Evolutionary conservation across 805 yeast genomes (phyloP).

Genomic region (Candida oleophila): DNA sequence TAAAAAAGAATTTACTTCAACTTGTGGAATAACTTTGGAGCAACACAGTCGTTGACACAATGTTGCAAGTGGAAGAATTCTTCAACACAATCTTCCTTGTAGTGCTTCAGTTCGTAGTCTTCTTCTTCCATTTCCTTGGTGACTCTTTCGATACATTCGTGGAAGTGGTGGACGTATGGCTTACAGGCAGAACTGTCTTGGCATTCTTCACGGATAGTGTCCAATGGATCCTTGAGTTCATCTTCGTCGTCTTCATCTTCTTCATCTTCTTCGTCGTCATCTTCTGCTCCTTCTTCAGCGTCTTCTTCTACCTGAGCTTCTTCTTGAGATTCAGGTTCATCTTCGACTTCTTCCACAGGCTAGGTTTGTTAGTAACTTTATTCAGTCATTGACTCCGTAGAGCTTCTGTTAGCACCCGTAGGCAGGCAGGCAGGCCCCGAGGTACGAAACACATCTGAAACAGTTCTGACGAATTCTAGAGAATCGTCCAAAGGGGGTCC

Average conservation of each 20-base stretch:
- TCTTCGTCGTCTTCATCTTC: constrained; percentile 70
- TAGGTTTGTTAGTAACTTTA: constrained; percentile 17
- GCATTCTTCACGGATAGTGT: constrained; percentile 54
- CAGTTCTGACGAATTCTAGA: no score
- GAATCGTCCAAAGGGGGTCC: no score
- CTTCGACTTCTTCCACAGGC: constrained; percentile 19
- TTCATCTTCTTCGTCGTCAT: constrained; percentile 57
- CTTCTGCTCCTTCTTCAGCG: constrained; percentile 43
- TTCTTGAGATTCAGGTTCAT: constrained; percentile 22
- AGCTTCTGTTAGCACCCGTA: no score
- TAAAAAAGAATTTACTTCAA: constrained; percentile 54
- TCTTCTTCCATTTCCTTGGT: constrained; percentile 81
- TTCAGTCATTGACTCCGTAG: no score
- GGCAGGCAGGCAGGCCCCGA: no score
- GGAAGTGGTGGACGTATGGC: constrained; percentile 80
- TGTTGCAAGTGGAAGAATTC: constrained; percentile 97
- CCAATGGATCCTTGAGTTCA: constrained; percentile 53
- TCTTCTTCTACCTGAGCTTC: constrained; percentile 29
- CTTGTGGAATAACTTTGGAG: constrained; percentile 84
- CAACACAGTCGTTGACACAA: constrained; percentile 86
- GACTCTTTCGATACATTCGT: constrained; percentile 95
- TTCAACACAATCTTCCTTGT: constrained; percentile 97
- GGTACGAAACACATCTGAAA: no score
- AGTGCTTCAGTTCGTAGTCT: constrained; percentile 71
- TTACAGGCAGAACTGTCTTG: constrained; percentile 64